These are phyloP conservation scores for Termitomyces eurrhizus DNA, from an alignment of 768 basidiomycete genomes.

Conservation along the genomic window DNA sequence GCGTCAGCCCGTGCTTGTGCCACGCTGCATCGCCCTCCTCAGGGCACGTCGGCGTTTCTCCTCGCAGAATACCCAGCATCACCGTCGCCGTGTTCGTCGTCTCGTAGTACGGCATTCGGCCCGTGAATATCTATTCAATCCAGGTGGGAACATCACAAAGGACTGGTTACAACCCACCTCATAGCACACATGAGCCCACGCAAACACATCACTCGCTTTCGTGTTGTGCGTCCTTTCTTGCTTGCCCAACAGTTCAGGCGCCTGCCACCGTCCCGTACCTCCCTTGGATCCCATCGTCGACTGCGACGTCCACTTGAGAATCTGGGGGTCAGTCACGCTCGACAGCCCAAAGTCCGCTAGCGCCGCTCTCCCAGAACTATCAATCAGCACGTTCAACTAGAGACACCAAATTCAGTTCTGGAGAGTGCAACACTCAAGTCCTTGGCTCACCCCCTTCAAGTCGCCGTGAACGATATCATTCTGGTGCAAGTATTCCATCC, in stretches of 20 bases:
- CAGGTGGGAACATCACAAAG: neutral
- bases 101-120: neutral
- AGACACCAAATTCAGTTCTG: neutral
- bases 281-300: constrained; percentile 1
- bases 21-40: neutral
- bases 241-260: neutral
- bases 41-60: neutral
- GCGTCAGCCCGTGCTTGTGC: neutral
- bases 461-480: constrained; percentile 6
- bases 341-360: neutral
- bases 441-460: neutral
- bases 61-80: neutral
- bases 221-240: neutral
- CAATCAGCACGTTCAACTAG: neutral
- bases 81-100: neutral
- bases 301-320: neutral
- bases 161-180: neutral
- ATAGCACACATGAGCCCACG: constrained; percentile 1
- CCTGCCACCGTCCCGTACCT: constrained; percentile 4
- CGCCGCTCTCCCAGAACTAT: neutral
- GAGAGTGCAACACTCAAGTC: neutral
- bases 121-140: neutral
- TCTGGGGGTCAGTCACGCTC: neutral
- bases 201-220: constrained; percentile 6
- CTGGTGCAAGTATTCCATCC: constrained; percentile 3